Percentiles rank a stretch among this genome's conserved stretches.
Evolutionary conservation across 257 asterid genomes (phyloP).

Genomic region (Parsonsia alboflavescens): DNA sequence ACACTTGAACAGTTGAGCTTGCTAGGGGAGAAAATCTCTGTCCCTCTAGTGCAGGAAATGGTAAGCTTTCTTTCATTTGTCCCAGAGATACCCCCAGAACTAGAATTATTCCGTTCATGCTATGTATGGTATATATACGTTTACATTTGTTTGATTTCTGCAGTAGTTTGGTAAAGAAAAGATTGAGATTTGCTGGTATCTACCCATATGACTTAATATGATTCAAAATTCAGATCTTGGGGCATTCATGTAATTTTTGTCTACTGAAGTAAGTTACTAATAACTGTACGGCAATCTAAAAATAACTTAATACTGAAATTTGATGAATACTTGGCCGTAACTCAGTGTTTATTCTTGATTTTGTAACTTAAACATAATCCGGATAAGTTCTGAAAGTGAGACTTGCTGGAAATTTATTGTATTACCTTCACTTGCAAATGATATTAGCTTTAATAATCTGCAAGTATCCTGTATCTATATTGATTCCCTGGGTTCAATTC

Average conservation of each 20-base stretch:
- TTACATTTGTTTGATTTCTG: neutral
- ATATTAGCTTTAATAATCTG: neutral
- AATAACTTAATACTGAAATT: neutral
- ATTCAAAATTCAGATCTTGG: neutral
- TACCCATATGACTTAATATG: neutral
- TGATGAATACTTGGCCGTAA: neutral
- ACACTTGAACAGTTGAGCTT: constrained; percentile 83
- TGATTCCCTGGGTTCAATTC: neutral
- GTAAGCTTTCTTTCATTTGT: constrained; percentile 18
- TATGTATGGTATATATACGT: neutral
- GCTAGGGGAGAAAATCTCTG: constrained; percentile 73
- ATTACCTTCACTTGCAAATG: neutral
- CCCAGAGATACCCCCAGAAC: neutral
- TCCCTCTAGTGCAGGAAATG: constrained; percentile 72
- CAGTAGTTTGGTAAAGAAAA: neutral
- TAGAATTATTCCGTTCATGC: neutral
- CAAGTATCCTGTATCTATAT: no score
- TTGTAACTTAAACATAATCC: neutral
- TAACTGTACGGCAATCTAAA: neutral
- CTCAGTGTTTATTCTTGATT: neutral
- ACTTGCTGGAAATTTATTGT: neutral
- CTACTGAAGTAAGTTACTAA: neutral
- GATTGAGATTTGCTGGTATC: neutral
- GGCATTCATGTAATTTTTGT: neutral
- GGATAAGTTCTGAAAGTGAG: neutral